phyloP scores from a whole-genome alignment of 192 early-diverging fungal genomes.

The Oehlia diaphana region DNA sequence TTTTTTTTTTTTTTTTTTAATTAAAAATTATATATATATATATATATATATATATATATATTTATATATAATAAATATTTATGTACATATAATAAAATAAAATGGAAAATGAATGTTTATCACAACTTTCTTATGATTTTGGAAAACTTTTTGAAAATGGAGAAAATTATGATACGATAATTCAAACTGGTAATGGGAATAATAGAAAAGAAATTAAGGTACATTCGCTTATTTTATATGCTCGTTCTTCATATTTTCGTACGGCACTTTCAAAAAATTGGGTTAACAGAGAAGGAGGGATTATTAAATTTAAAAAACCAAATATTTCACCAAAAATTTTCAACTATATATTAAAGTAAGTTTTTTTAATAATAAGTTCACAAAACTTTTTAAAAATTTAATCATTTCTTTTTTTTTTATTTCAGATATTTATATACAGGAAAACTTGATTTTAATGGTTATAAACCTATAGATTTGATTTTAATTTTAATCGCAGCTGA shows the following conservation, averaged over 20 bases:
- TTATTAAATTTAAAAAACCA: constrained; percentile 21
- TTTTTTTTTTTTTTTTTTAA: no score
- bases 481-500: constrained; percentile 17
- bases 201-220: constrained; percentile 7
- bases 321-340: constrained; percentile 15
- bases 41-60: no score
- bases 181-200: neutral
- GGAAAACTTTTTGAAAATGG: neutral
- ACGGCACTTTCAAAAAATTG: constrained; percentile 13
- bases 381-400: no score
- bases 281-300: neutral
- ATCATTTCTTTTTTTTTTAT: no score
- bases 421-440: constrained; percentile 25
- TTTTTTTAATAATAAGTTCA: no score
- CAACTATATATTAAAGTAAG: neutral
- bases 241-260: constrained; percentile 20
- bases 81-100: neutral
- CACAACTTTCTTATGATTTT: neutral
- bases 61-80: no score
- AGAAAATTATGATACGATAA: neutral
- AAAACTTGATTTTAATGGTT: constrained; percentile 1
- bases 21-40: no score
- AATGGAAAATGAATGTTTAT: neutral
- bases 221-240: constrained; percentile 3
- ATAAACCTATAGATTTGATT: neutral